Conservation (phyloP, 2,329 filamentous ascomycete species). For the Sporothrix inflata region DNA sequence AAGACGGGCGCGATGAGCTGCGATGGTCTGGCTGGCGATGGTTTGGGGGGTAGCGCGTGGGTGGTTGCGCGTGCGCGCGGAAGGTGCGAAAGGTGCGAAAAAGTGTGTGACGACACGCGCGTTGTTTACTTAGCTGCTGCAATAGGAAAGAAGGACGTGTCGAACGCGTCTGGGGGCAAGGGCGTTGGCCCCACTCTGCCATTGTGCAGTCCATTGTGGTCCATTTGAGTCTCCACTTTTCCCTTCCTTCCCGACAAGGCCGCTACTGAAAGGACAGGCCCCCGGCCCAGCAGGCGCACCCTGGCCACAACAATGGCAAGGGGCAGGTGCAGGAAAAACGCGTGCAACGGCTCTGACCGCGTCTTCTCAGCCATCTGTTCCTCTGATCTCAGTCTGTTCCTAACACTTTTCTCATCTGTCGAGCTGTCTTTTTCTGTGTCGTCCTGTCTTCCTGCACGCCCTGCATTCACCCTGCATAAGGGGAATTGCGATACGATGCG, state of each 20-base stretch:
- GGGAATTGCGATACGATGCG: constrained; percentile 19
- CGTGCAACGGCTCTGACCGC: not conserved
- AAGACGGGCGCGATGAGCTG: constrained; percentile 5
- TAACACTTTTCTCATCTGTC: not conserved
- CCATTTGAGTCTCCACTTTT: constrained; percentile 13
- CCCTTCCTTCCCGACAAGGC: constrained; percentile 26
- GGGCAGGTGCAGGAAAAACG: not conserved
- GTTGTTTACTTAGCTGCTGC: constrained; percentile 35
- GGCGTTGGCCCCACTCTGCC: constrained; percentile 20
- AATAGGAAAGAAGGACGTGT: constrained; percentile 35
- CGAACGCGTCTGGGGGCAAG: constrained; percentile 33
- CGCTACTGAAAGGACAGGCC: not conserved
- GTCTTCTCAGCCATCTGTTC: not conserved
- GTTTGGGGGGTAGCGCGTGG: not conserved
- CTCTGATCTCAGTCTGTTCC: not conserved
- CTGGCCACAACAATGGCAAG: constrained; percentile 23
- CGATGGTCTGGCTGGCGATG: constrained; percentile 10
- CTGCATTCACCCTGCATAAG: constrained; percentile 15
- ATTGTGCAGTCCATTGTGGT: not conserved
- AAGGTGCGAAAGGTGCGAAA: constrained; percentile 25
- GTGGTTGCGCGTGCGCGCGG: constrained; percentile 7
- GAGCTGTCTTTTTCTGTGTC: not conserved
- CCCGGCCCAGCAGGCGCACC: not conserved
- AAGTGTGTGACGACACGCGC: constrained; percentile 30
- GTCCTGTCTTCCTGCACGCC: not conserved